These are phyloP conservation scores for Keqinozyma sinolaborantium DNA, from an alignment of 1,139 yeast genomes.

Conservation along the genomic window DNA sequence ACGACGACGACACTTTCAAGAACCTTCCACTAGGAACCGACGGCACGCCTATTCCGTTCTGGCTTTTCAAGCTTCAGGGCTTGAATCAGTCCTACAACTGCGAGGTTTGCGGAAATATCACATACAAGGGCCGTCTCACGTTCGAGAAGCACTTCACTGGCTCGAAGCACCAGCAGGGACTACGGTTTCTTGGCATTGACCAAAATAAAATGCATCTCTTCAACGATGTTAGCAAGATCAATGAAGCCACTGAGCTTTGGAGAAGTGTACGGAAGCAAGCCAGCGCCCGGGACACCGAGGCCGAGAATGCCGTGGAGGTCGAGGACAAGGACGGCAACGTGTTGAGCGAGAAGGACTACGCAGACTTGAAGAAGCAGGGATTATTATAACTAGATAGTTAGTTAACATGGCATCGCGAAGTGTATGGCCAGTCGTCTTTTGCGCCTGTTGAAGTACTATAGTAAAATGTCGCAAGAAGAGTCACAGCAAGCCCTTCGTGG, in stretches of 20 bases:
- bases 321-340: slow-evolving; percentile 94
- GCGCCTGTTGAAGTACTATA: slow-evolving; percentile 1
- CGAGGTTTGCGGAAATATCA: slow-evolving; percentile 80
- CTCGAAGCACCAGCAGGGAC: slow-evolving; percentile 67
- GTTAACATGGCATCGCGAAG: neutral
- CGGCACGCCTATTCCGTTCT: slow-evolving; percentile 88
- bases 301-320: slow-evolving; percentile 67
- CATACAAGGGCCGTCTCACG: slow-evolving; percentile 69
- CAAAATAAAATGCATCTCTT: slow-evolving; percentile 39
- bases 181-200: slow-evolving; percentile 71
- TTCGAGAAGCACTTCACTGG: slow-evolving; percentile 75
- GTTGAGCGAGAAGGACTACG: slow-evolving; percentile 77
- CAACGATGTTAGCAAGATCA: slow-evolving; percentile 61
- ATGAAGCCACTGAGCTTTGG: slow-evolving; percentile 67
- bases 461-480: neutral
- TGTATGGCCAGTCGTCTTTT: neutral
- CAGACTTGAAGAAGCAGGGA: slow-evolving; percentile 85
- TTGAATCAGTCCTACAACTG: slow-evolving; percentile 70
- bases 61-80: slow-evolving; percentile 92
- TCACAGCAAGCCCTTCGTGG: slow-evolving; percentile 9
- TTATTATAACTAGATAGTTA: slow-evolving; percentile 31
- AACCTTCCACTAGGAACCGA: slow-evolving; percentile 82
- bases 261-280: slow-evolving; percentile 38
- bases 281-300: slow-evolving; percentile 35
- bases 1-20: slow-evolving; percentile 23